Evolutionary conservation across 2,329 filamentous ascomycete species (phyloP), one percentile per base, ranked within the genome.

Genomic region (Dothideomycetidae sp.): DNA sequence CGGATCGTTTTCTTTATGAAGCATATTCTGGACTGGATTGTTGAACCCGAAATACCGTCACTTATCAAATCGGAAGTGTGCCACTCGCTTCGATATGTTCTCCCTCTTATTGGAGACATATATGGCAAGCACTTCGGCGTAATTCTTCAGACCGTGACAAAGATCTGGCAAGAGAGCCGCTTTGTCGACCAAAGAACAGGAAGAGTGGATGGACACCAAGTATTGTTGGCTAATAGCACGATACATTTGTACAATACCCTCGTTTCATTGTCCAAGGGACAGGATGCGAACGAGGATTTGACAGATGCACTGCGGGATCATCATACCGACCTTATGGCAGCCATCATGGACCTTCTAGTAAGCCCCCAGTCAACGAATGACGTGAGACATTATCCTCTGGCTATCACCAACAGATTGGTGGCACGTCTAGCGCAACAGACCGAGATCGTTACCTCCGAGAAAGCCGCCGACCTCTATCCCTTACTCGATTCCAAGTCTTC

Each of bases 111-210:
- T 48, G 71, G 74, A 41, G 79, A 85, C 32, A 75, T 93, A 1
- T 94, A 93, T 49, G 90, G 88, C 1, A 73, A 81, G 0, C 82
- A 93, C 52, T 98, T 90, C 90, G 70, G 77, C 35, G 52, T 61
- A 10, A 51, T 62, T 4, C 37, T 66, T 10, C 46, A 48, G 5
- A 50, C 50, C 3, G 37, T 67, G n/a, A 49, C 53, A 1, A 42
- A 41, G 3, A 52, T 51, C 13, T 67, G 62, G 62, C 41, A 19
- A 16, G 17, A 31, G 13, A 33, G 38, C 44, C 12, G 38, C 43
- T 15, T 31, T 34, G 17, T 33, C 30, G 13, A 15, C 5, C 29
- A 18, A 13, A 17, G 18, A 15, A n/a, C 7, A 14, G 14, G n/a
- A 31, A 30, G 10, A 34, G n/a, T 42, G 12, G 38, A 47, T 5